Evolutionary conservation across 371 early-diverging fungal species (phyloP).

Genomic region (Fennellomyces sp.): DNA sequence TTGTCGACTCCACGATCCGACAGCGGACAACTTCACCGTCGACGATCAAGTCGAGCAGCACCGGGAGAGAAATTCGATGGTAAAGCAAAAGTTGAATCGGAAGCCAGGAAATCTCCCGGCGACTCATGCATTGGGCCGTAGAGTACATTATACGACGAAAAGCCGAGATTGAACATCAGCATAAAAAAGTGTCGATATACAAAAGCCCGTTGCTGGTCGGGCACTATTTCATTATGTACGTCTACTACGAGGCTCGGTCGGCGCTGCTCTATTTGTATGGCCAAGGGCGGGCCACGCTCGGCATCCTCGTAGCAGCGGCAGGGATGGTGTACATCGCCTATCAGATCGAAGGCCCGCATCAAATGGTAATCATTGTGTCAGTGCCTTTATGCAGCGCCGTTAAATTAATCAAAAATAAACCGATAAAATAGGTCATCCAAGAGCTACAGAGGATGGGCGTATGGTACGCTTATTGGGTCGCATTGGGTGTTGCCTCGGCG

Average conservation of each 20-base stretch:
- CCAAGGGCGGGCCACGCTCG: constrained; percentile 11
- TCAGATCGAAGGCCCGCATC: constrained; percentile 25
- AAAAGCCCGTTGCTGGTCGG: constrained; percentile 24
- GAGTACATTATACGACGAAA: constrained; percentile 29
- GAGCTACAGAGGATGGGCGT: constrained; percentile 13
- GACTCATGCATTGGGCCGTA: too few species aligned
- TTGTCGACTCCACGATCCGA: neutral
- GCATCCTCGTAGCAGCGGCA: neutral
- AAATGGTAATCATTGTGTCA: constrained; percentile 12
- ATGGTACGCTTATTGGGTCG: constrained; percentile 90
- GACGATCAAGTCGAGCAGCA: constrained; percentile 24
- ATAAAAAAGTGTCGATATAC: constrained; percentile 25
- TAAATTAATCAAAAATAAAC: neutral
- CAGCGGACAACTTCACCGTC: constrained; percentile 10
- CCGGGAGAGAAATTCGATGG: constrained; percentile 33
- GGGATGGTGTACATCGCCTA: constrained; percentile 11
- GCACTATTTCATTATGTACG: constrained; percentile 25
- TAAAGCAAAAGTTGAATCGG: too few species aligned
- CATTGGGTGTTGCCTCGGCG: constrained; percentile 86
- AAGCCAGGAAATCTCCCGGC: too few species aligned
- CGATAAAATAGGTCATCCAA: constrained; percentile 8
- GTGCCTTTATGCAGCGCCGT: neutral
- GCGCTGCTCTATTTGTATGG: constrained; percentile 13
- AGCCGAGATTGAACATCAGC: constrained; percentile 20
- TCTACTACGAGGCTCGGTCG: constrained; percentile 21